phyloP scores from a whole-genome alignment of 768 basidiomycete genomes.

The Lentinula aciculospora region DNA sequence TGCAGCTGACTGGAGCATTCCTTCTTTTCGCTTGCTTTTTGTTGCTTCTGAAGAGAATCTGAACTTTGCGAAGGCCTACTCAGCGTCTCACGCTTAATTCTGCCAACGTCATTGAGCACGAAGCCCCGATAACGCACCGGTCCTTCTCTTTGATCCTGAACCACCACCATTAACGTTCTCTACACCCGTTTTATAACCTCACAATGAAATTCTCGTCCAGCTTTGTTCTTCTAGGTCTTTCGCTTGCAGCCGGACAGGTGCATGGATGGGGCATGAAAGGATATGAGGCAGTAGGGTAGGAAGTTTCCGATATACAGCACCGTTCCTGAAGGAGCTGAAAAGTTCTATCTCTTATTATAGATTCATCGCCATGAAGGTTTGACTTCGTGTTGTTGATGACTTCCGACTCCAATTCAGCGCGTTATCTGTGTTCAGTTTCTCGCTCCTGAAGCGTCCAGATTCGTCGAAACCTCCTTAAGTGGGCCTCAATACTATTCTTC shows the following conservation, averaged over 20 bases:
- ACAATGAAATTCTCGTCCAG: not conserved
- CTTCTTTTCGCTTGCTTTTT: not conserved
- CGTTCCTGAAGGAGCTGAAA: not conserved
- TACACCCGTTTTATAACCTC: not conserved
- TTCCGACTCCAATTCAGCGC: not conserved
- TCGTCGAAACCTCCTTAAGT: not conserved
- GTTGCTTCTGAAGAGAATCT: not conserved
- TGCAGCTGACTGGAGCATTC: too few species aligned
- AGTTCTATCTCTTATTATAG: not conserved
- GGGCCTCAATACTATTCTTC: not conserved
- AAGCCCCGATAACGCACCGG: not conserved
- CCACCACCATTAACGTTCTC: not conserved
- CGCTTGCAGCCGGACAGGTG: not conserved
- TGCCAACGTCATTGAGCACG: not conserved
- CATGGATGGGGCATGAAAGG: not conserved
- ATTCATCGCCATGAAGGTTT: not conserved
- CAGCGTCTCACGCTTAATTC: not conserved
- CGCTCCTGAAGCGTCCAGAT: not conserved
- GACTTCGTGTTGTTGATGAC: not conserved
- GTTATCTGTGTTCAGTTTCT: not conserved
- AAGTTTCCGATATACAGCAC: not conserved
- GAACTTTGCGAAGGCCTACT: not conserved
- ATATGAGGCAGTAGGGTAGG: conserved; percentile 1
- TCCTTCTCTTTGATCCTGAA: not conserved
- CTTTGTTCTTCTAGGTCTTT: not conserved